Evolutionary conservation across 306 rosid species (phyloP).

Genomic region (Abrus pulchellus): DNA sequence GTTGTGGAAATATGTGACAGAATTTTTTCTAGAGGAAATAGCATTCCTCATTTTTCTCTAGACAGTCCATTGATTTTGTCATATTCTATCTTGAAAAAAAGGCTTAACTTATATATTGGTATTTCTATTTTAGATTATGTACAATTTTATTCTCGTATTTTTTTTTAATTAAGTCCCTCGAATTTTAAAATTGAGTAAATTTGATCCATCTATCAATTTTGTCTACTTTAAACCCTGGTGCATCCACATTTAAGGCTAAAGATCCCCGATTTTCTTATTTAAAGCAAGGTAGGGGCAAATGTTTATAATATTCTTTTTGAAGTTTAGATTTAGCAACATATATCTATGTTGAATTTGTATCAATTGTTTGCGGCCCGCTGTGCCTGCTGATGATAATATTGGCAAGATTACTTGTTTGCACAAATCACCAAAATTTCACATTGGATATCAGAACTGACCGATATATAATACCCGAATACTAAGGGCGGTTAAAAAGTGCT

Average conservation of each 20-base stretch:
- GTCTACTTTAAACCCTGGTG: background rate
- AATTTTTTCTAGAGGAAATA: too few species aligned
- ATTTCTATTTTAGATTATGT: too few species aligned
- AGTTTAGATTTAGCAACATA: slow-evolving; percentile 11
- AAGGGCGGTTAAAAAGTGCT: background rate
- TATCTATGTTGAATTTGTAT: background rate
- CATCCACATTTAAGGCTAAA: background rate
- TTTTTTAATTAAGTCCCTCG: too few species aligned
- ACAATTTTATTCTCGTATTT: too few species aligned
- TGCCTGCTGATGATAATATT: background rate
- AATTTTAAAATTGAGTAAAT: too few species aligned
- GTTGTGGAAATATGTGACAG: too few species aligned
- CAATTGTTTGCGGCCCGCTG: background rate
- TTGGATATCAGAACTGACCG: background rate
- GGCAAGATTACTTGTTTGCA: slow-evolving; percentile 3
- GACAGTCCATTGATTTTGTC: too few species aligned
- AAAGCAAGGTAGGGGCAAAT: slow-evolving; percentile 9
- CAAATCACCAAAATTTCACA: background rate
- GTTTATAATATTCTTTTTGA: slow-evolving; percentile 15
- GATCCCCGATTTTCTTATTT: slow-evolving; percentile 9
- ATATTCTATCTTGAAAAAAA: too few species aligned
- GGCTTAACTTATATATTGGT: too few species aligned
- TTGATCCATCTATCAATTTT: too few species aligned
- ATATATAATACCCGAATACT: background rate
- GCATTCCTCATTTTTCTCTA: too few species aligned